A percentile compares a stretch with the other conserved stretches of the same genome.
phyloP scores from a whole-genome alignment of 176 grass and related monocot genomes.

The Avena sativa region DNA sequence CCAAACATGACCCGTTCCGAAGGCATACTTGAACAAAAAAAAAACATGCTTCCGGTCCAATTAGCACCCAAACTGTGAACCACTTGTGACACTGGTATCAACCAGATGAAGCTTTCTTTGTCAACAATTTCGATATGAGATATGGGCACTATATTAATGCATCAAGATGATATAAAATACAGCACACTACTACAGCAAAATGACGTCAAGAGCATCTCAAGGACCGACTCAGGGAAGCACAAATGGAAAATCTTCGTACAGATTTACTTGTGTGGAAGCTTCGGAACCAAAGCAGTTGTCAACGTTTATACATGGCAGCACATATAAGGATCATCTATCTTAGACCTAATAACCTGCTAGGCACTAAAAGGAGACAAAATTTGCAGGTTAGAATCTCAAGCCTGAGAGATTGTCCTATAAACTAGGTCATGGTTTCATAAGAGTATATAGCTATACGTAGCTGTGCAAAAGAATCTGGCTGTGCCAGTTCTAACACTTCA shows the following conservation, averaged over 20 bases:
- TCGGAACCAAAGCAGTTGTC: not conserved
- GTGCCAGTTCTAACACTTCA: constrained; percentile 34
- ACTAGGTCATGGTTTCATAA: constrained; percentile 49
- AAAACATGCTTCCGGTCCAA: not conserved
- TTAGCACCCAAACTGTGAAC: not conserved
- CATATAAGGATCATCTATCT: constrained; percentile 38
- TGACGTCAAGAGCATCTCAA: not conserved
- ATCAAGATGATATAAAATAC: not conserved
- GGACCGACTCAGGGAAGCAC: not conserved
- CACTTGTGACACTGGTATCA: not conserved
- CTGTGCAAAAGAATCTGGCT: constrained; percentile 48
- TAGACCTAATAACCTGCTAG: constrained; percentile 43
- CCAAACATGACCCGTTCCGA: too few species aligned
- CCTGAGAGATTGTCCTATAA: constrained; percentile 29
- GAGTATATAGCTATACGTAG: constrained; percentile 51
- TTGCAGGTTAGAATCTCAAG: constrained; percentile 50
- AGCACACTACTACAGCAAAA: not conserved
- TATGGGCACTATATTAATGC: not conserved
- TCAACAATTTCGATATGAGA: not conserved
- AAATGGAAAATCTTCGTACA: not conserved
- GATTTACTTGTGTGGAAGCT: constrained; percentile 22
- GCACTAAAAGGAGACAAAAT: constrained; percentile 57
- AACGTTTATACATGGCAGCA: constrained; percentile 41
- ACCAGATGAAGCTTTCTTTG: not conserved
- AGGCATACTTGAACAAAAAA: too few species aligned